Evolutionary conservation across 768 basidiomycete genomes (phyloP).

Genomic region (Tylopilus intermedius): DNA sequence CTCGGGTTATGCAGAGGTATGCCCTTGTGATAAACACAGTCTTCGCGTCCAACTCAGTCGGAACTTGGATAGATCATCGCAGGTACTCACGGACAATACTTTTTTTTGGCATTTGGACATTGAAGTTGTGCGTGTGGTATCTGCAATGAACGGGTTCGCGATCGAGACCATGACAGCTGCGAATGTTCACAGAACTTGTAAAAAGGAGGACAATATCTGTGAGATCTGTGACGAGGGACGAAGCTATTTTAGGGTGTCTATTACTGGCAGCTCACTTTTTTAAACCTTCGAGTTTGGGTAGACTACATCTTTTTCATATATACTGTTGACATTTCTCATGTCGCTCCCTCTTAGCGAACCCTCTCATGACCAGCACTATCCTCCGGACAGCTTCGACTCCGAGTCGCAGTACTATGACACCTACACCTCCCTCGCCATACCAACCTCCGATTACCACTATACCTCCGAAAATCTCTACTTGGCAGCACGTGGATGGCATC

Average conservation of each 20-base stretch:
- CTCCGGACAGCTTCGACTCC: slow-evolving; percentile 15
- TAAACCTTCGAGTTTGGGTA: slow-evolving; percentile 17
- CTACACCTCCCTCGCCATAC: slow-evolving; percentile 14
- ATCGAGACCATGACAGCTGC: slow-evolving; percentile 20
- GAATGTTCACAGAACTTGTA: slow-evolving; percentile 19
- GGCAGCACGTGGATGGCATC: slow-evolving; percentile 25
- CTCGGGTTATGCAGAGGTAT: slow-evolving; percentile 82
- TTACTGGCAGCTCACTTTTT: slow-evolving; percentile 14
- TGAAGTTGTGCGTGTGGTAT: not conserved
- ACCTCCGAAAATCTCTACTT: slow-evolving; percentile 26
- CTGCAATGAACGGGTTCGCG: slow-evolving; percentile 12
- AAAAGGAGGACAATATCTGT: slow-evolving; percentile 5
- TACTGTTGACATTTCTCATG: slow-evolving; percentile 20
- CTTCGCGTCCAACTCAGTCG: not conserved
- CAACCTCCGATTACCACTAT: slow-evolving; percentile 23
- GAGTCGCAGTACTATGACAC: slow-evolving; percentile 18
- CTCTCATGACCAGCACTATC: slow-evolving; percentile 16
- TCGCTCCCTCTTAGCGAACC: slow-evolving; percentile 22
- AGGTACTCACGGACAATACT: slow-evolving; percentile 36
- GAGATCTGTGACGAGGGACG: slow-evolving; percentile 12
- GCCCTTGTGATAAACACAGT: slow-evolving; percentile 1
- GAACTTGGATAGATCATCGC: slow-evolving; percentile 57
- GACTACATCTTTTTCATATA: slow-evolving; percentile 22
- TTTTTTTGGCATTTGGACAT: slow-evolving; percentile 20
- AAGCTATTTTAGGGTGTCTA: slow-evolving; percentile 24